phyloP scores from a whole-genome alignment of 805 yeast genomes.

The Myxozyma udenii region DNA sequence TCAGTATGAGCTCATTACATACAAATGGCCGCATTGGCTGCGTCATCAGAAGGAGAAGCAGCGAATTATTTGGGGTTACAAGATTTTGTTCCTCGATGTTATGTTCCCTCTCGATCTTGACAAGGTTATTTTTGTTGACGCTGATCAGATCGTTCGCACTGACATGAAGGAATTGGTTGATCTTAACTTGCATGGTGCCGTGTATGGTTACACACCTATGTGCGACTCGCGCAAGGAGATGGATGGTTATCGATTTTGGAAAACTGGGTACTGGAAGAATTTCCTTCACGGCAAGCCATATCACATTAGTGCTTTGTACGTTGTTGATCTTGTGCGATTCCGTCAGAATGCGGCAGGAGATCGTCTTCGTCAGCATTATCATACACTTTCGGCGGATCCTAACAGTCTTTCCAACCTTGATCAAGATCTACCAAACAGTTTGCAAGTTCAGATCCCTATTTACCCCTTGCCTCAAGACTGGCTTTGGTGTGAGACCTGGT shows the following conservation, averaged over 20 bases:
- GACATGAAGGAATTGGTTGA: slow-evolving; percentile 68
- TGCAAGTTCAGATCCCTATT: slow-evolving; percentile 67
- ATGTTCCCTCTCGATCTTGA: slow-evolving; percentile 75
- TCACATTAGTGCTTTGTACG: slow-evolving; percentile 78
- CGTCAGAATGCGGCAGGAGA: slow-evolving; percentile 74
- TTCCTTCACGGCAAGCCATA: slow-evolving; percentile 60
- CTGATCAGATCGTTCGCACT: slow-evolving; percentile 75
- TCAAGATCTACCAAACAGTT: slow-evolving; percentile 88
- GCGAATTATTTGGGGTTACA: slow-evolving; percentile 76
- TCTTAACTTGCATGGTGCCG: slow-evolving; percentile 70
- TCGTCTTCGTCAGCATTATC: slow-evolving; percentile 76
- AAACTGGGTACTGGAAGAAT: slow-evolving; percentile 82
- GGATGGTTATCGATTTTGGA: slow-evolving; percentile 91
- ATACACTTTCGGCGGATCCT: slow-evolving; percentile 73
- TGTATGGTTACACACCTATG: slow-evolving; percentile 87
- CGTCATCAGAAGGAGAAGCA: slow-evolving; percentile 73
- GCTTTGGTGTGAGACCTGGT: slow-evolving; percentile 96
- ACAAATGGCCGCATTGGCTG: slow-evolving; percentile 92
- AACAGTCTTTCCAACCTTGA: slow-evolving; percentile 77
- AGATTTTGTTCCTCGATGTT: slow-evolving; percentile 80
- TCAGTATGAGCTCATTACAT: slow-evolving; percentile 72
- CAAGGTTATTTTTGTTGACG: slow-evolving; percentile 79
- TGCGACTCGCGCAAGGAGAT: slow-evolving; percentile 73
- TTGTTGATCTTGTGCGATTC: slow-evolving; percentile 69
- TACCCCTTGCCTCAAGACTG: slow-evolving; percentile 75